Evolutionary conservation across 768 basidiomycete species (phyloP), one percentile per base, ranked within the genome.

Genomic region (Pholiota conissans): DNA sequence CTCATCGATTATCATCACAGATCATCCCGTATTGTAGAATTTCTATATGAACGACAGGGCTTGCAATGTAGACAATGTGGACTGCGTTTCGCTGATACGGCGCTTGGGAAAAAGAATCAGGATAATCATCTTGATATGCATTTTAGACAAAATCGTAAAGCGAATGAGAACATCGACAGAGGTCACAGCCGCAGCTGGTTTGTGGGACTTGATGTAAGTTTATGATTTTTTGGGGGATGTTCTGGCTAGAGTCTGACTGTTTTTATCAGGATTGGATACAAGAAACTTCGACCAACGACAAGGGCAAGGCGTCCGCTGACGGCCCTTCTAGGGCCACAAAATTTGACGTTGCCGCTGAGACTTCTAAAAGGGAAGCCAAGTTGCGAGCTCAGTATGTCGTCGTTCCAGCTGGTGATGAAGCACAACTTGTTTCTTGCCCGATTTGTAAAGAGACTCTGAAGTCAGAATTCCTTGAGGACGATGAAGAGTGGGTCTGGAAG

Each of bases 401-500:
- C 65, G 91, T 96, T 35, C 95, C 95, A n/a, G 81, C 88, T 35
- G 91, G 90, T 62, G 89, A 91, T 74, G 93, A 94, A 69, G 90
- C 92, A 54, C 89, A 87, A 67, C 76, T 83, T 24, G 74, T 93
- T 64, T 85, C 89, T 61, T 99, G 96, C 79, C 94, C 95, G 24
- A 91, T 99, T 64, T 99, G 97, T 84, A 97, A 96, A 78, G 96
- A 99, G 73, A 73, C 71, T 55, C 80, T 98, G 71, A 91, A 93
- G 78, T 85, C 87, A 62, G 96, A 97, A 76, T 98, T 91, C 70
- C 73, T 87, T 56, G 94, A 98, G 69, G 95, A 97, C 48, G 94
- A 95, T 59, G 96, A 98, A 75, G 96, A 97, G 59, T 98, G 95
- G 95, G 90, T 97, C 11, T 99, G 94, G 94, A 85, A 83, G 69